Evolutionary conservation across 225 moss, liverwort and hornwort species (phyloP).

Genomic region (Neckera pumila): DNA sequence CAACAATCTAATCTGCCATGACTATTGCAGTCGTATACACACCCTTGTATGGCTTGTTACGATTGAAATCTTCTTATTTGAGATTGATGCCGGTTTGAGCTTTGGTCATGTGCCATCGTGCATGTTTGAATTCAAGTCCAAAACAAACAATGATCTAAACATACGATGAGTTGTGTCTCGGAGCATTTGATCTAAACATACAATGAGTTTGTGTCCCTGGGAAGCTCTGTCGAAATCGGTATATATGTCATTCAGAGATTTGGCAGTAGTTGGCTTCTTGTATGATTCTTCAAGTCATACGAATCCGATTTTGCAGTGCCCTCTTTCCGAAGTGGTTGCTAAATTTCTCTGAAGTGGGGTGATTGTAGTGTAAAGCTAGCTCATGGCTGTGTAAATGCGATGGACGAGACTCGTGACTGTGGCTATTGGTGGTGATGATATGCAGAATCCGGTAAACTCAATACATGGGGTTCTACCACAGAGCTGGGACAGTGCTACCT

Average conservation of each 20-base stretch:
- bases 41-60: not conserved
- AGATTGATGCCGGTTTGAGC: not conserved
- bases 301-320: not conserved
- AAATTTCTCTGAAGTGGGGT: not conserved
- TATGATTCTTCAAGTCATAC: not conserved
- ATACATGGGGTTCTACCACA: constrained; percentile 87
- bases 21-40: not conserved
- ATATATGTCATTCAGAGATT: no score
- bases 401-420: not conserved
- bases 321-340: not conserved
- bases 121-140: not conserved
- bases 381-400: not conserved
- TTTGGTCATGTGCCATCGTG: not conserved
- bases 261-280: not conserved
- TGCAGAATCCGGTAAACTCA: constrained; percentile 87
- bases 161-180: not conserved
- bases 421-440: not conserved
- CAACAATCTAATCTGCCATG: not conserved
- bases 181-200: not conserved
- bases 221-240: not conserved
- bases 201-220: not conserved
- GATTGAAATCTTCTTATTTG: not conserved
- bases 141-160: not conserved
- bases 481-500: constrained; percentile 76
- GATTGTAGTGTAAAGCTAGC: not conserved